Base-by-base conservation (phyloP, 1,284 basidiomycete species). In the Microbotryum silenes-acaulis region DNA sequence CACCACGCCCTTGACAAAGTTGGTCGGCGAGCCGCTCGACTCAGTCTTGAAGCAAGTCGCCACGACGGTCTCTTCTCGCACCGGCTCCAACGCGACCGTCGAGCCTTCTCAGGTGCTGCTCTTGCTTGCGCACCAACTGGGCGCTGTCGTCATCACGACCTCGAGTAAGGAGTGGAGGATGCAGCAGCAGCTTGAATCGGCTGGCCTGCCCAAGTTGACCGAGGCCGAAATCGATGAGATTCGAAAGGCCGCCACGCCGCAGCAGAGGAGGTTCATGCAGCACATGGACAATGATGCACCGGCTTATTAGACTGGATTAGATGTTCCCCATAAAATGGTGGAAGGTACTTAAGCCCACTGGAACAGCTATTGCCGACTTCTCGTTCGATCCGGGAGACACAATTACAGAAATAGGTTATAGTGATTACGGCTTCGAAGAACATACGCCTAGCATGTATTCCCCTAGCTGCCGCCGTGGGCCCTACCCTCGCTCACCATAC, bases 91-190 rank as follows among this genome's bases (percentile, higher is more conserved):
- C 23, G 16, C 12, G 14, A 65, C 54, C 45, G 62, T 64, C 33
- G 59, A 64, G 53, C 21, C 54, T 4, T 61, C 65, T 9, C 68
- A 69, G 37, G 66, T 69, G 7, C 61, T 69, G 3, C 61, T 69
- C 16, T 61, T 63, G 20, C 54, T 63, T 7, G 65, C 62, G 0
- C 50, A 51, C 1, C 65, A 67, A 48, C 63, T 60, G 8, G 65
- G 67, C 20, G 60, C 62, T 2, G 44, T 69, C 21, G 63, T 67
- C 45, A 33, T 69, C 29, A 69, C 68, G 2, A 69, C 68, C 6
- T 60, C 59, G 21, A 52, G 53, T 27, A 69, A 69, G 56, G 65
- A 67, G 29, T 67, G 56, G 60, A 45, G 68, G 18, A 67, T 69
- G 59, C 63, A 64, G 55, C 54, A 69, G 54, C 67, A 69, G 45